Evolutionary conservation across 495 filamentous ascomycete species (phyloP).

Genomic region (Hypomontagnella monticulosa): DNA sequence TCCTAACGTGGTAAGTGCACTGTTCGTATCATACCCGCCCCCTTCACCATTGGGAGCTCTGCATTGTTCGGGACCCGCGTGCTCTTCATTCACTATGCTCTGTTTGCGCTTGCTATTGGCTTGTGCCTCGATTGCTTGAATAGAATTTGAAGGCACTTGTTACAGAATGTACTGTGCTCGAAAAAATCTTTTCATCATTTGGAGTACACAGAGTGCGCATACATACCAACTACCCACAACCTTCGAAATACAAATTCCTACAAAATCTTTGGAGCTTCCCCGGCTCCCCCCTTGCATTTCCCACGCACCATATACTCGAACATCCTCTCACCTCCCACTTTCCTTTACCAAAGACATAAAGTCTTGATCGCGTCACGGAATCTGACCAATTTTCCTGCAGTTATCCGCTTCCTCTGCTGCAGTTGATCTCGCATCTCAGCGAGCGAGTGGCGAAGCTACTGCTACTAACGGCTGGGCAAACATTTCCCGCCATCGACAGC

Average conservation of each 20-base stretch:
- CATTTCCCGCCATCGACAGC: constrained; percentile 80
- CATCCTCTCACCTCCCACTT: not conserved
- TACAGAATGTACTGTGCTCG: not conserved
- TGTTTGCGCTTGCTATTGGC: not conserved
- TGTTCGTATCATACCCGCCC: not conserved
- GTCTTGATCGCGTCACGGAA: not conserved
- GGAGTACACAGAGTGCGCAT: not conserved
- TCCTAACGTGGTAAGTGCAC: constrained; percentile 72
- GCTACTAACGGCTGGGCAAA: constrained; percentile 67
- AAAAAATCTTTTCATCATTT: not conserved
- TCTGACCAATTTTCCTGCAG: constrained; percentile 48
- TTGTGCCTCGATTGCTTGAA: constrained; percentile 1
- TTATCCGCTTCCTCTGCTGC: constrained; percentile 84
- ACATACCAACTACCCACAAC: not conserved
- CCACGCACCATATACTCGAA: not conserved
- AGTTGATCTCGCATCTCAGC: constrained; percentile 79
- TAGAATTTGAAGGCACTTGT: not conserved
- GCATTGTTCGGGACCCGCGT: too few relatives aligned
- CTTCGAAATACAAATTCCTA: not conserved
- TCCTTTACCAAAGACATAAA: not conserved
- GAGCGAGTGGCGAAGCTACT: constrained; percentile 67
- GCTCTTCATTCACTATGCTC: not conserved
- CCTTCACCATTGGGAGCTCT: constrained; percentile 7
- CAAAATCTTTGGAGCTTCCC: too few relatives aligned
- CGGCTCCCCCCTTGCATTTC: not conserved